phyloP scores from a whole-genome alignment of 352 stramenopile species.

The Pythium sukuiense region DNA sequence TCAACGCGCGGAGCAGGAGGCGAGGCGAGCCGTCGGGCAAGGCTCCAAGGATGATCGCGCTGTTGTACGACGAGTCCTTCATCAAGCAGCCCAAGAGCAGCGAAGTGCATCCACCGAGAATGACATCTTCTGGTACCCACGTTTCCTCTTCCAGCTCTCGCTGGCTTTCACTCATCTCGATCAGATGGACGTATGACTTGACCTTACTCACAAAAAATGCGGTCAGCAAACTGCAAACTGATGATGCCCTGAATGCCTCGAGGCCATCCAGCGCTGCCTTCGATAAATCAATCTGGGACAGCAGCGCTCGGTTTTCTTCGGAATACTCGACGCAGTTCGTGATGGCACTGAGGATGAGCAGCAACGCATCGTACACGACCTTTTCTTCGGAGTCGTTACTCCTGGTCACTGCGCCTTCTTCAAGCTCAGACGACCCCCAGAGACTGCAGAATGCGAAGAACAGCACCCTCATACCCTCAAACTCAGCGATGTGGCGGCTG shows the following conservation, averaged over 20 bases:
- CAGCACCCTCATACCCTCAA: slow-evolving; percentile 45
- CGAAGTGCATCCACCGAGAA: slow-evolving; percentile 66
- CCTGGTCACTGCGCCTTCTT: not conserved
- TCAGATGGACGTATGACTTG: slow-evolving; percentile 50
- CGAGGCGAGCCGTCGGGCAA: slow-evolving; percentile 49
- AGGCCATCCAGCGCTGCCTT: slow-evolving; percentile 6
- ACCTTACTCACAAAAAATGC: slow-evolving; percentile 58
- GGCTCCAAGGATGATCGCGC: slow-evolving; percentile 32
- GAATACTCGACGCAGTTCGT: slow-evolving; percentile 73
- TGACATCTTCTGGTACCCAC: slow-evolving; percentile 72
- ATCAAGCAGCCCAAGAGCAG: slow-evolving; percentile 77
- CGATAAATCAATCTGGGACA: slow-evolving; percentile 32
- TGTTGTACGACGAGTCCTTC: slow-evolving; percentile 43
- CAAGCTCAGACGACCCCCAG: slow-evolving; percentile 19
- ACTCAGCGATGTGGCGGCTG: slow-evolving; percentile 35
- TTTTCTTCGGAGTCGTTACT: slow-evolving; percentile 34
- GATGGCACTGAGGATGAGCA: slow-evolving; percentile 70
- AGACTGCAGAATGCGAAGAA: slow-evolving; percentile 46
- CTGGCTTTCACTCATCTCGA: slow-evolving; percentile 38
- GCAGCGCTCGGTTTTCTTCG: slow-evolving; percentile 41
- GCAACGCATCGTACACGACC: slow-evolving; percentile 51
- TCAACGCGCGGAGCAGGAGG: slow-evolving; percentile 53
- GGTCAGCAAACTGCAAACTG: slow-evolving; percentile 41
- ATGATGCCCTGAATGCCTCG: slow-evolving; percentile 10
- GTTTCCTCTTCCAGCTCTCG: slow-evolving; percentile 28